Conservation (phyloP, 108 stramenopile genomes). For the Pseudonitzschia multistriata region DNA sequence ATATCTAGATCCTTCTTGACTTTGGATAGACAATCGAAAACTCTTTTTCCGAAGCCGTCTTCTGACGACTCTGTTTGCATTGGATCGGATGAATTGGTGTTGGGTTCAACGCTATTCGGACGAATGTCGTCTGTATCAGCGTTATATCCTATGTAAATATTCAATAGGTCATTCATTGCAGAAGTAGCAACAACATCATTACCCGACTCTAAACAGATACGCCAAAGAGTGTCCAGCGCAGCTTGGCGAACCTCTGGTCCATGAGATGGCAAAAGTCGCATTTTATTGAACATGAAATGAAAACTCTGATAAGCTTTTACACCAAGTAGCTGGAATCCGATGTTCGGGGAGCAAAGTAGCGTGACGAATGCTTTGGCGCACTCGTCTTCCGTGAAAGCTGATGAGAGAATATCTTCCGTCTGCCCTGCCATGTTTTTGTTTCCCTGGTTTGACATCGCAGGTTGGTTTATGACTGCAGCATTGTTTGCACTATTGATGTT, state of each 20-base stretch:
- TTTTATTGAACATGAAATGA: conserved; percentile 53
- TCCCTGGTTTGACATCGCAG: background rate
- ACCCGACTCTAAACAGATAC: conserved; percentile 68
- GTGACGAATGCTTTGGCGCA: conserved; percentile 59
- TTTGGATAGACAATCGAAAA: conserved; percentile 67
- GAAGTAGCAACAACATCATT: conserved; percentile 67
- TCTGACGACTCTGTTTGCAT: conserved; percentile 32
- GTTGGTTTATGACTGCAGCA: background rate
- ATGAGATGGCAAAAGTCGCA: conserved; percentile 31
- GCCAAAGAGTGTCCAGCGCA: conserved; percentile 81
- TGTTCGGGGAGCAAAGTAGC: conserved; percentile 68
- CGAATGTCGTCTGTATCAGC: background rate
- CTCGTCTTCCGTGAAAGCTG: conserved; percentile 67
- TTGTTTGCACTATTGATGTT: conserved; percentile 5
- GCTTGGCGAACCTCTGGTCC: conserved; percentile 23
- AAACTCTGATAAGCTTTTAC: conserved; percentile 71
- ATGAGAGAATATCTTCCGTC: conserved; percentile 43
- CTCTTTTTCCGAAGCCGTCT: conserved; percentile 40
- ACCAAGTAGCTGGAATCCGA: conserved; percentile 62
- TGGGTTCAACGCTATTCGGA: conserved; percentile 12
- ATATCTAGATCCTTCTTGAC: conserved; percentile 61
- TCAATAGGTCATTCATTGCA: conserved; percentile 84
- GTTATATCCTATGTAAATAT: conserved; percentile 46
- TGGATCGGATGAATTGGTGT: conserved; percentile 6
- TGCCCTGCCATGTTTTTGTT: conserved; percentile 16